Evolutionary conservation across 2,329 filamentous ascomycete genomes (phyloP).

Genomic region (Fusarium sterilihyphosum): DNA sequence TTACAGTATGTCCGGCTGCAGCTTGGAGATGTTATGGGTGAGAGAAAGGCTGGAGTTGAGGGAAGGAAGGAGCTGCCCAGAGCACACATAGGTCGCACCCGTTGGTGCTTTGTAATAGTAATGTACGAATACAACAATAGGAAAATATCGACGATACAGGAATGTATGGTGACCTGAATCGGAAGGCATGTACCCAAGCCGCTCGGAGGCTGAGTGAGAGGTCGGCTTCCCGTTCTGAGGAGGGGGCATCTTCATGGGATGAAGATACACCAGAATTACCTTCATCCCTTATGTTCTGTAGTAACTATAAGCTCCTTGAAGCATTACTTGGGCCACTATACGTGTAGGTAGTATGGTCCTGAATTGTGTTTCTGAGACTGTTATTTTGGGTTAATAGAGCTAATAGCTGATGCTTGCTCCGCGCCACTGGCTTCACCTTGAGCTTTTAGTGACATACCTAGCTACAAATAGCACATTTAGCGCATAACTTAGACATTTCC

Average conservation of each 20-base stretch:
- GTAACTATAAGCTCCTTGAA: rapidly evolving
- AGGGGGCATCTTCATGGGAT: background rate
- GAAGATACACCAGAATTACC: background rate
- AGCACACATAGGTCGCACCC: rapidly evolving
- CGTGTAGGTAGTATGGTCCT: rapidly evolving
- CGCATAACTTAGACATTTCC: background rate
- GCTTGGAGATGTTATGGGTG: background rate
- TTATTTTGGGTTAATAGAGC: background rate
- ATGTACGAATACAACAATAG: background rate
- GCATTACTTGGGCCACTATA: background rate
- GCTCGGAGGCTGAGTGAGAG: background rate
- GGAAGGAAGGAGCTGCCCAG: background rate
- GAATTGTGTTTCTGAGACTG: background rate
- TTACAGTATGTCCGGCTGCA: rapidly evolving
- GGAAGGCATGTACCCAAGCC: background rate
- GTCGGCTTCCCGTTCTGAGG: background rate
- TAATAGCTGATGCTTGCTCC: background rate
- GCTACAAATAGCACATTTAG: background rate
- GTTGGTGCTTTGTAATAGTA: background rate
- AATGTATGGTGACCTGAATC: rapidly evolving
- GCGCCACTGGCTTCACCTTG: rapidly evolving
- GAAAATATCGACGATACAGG: background rate
- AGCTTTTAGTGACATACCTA: background rate
- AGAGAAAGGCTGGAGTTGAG: background rate
- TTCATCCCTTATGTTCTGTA: rapidly evolving